Conservation (phyloP, 2,329 filamentous ascomycete genomes). For the Lecanicillium sp. region DNA sequence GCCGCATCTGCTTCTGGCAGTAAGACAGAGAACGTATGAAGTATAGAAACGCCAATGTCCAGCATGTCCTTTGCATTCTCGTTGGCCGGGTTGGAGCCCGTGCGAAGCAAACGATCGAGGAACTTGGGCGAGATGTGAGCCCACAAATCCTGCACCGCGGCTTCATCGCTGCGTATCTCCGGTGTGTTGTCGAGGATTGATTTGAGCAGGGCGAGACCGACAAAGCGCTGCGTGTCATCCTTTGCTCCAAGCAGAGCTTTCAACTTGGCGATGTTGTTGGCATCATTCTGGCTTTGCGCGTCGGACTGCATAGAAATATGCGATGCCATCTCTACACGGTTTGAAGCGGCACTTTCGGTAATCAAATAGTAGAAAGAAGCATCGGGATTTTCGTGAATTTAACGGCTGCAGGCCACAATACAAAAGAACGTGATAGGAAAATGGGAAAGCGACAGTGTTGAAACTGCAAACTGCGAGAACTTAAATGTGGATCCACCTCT, state of each 20-base stretch:
- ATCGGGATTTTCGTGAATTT: no score
- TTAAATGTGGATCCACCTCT: no score
- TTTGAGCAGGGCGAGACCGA: constrained; percentile 60
- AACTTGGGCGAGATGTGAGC: constrained; percentile 55
- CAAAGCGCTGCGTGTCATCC: constrained; percentile 63
- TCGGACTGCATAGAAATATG: background rate
- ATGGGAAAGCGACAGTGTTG: no score
- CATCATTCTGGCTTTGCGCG: background rate
- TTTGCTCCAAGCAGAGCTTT: constrained; percentile 50
- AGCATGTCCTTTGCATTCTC: constrained; percentile 54
- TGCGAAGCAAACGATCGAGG: constrained; percentile 55
- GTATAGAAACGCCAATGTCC: constrained; percentile 54
- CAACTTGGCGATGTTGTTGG: constrained; percentile 39
- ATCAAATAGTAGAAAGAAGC: no score
- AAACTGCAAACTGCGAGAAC: no score
- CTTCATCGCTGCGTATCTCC: constrained; percentile 42
- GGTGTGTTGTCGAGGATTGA: constrained; percentile 57
- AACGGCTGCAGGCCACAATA: no score
- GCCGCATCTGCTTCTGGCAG: constrained; percentile 43
- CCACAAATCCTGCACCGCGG: constrained; percentile 48
- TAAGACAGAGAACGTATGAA: constrained; percentile 56
- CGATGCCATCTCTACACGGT: background rate
- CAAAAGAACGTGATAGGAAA: no score
- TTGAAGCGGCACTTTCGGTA: background rate
- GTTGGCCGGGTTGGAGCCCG: constrained; percentile 37